A percentile compares a stretch with the other conserved stretches of the same genome.
Conservation (phyloP, 768 basidiomycete genomes). For the Pholiota molesta region DNA sequence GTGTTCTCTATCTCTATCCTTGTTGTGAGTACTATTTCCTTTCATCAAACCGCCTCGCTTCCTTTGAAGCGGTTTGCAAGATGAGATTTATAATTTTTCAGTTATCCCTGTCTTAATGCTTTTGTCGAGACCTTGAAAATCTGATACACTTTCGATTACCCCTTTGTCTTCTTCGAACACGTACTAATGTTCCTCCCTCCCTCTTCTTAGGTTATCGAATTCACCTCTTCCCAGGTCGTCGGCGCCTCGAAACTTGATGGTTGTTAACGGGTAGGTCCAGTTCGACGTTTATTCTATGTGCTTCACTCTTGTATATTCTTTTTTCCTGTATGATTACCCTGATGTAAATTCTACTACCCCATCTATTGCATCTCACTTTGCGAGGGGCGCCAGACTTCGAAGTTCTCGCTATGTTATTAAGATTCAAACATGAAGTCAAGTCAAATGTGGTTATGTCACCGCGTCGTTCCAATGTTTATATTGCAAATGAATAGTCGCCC, state of each 20-base stretch:
- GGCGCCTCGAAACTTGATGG: not conserved
- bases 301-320: not conserved
- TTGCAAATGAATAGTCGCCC: too few relatives aligned
- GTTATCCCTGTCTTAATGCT: constrained; percentile 39
- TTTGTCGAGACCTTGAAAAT: constrained; percentile 37
- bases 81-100: constrained; percentile 35
- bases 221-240: not conserved
- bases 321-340: too few relatives aligned
- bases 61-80: constrained; percentile 14
- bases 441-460: too few relatives aligned
- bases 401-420: too few relatives aligned
- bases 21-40: constrained; percentile 11
- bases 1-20: too few relatives aligned
- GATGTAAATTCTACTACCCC: too few relatives aligned
- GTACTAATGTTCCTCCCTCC: constrained; percentile 7
- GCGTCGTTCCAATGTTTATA: too few relatives aligned
- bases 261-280: not conserved
- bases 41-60: not conserved
- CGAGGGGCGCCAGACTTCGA: too few relatives aligned
- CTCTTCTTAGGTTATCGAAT: not conserved
- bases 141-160: constrained; percentile 26
- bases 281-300: not conserved
- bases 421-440: too few relatives aligned
- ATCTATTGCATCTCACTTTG: too few relatives aligned
- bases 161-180: not conserved